These are phyloP conservation scores for Wallacemonas sp. DNA, from an alignment of 208 protist genomes.

Conservation along the genomic window DNA sequence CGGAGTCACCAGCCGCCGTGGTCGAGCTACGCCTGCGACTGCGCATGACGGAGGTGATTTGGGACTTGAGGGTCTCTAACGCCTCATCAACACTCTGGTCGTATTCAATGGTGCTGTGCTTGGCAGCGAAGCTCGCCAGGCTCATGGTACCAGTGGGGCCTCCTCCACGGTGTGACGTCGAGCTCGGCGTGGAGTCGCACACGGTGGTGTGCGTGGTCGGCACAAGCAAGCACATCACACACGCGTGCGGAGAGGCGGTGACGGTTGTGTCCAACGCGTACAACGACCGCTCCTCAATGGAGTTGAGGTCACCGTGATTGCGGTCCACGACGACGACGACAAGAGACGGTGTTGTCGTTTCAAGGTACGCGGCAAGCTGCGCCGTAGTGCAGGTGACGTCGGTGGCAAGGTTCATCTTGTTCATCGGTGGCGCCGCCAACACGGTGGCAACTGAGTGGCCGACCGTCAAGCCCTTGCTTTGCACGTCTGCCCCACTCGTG, in stretches of 20 bases:
- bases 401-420: slow-evolving; percentile 31
- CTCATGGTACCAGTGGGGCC: slow-evolving; percentile 7
- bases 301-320: slow-evolving; percentile 16
- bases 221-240: background rate
- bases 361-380: slow-evolving; percentile 31
- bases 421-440: slow-evolving; percentile 37
- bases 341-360: slow-evolving; percentile 15
- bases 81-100: slow-evolving; percentile 28
- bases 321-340: slow-evolving; percentile 44
- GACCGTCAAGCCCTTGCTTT: slow-evolving; percentile 18
- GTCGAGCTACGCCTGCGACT: background rate
- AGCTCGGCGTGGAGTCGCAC: background rate
- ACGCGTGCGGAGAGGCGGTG: background rate
- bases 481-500: slow-evolving; percentile 4
- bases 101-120: slow-evolving; percentile 26
- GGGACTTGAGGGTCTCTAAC: slow-evolving; percentile 14
- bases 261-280: slow-evolving; percentile 21
- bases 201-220: background rate
- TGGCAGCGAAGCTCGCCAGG: slow-evolving; percentile 13
- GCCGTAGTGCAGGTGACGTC: slow-evolving; percentile 39
- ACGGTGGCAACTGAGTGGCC: slow-evolving; percentile 36
- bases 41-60: slow-evolving; percentile 11
- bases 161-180: background rate
- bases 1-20: too few species aligned
- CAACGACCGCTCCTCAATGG: slow-evolving; percentile 23